Percentiles rank a stretch among this genome's conserved stretches.
These are phyloP conservation scores for Aspergillus sclerotioniger DNA, from an alignment of 495 filamentous ascomycete genomes.

Conservation along the genomic window DNA sequence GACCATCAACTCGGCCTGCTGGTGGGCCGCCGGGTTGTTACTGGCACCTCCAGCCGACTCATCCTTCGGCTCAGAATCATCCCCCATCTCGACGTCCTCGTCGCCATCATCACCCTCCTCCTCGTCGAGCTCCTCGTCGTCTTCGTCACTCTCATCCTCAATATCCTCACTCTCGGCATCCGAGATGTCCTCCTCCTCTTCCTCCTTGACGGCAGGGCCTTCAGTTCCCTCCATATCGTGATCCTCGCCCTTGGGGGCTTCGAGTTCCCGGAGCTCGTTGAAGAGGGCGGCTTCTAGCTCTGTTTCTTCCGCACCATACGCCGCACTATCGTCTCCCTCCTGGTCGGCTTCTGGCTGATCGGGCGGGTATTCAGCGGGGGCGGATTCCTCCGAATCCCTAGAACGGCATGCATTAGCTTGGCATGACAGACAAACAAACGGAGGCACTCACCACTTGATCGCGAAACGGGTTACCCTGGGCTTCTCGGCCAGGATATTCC, in stretches of 20 bases:
- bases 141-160: constrained; percentile 88
- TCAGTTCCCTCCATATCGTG: constrained; percentile 69
- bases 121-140: constrained; percentile 80
- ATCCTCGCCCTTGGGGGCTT: constrained; percentile 58
- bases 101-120: constrained; percentile 68
- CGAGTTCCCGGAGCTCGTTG: constrained; percentile 58
- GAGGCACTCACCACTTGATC: constrained; percentile 84
- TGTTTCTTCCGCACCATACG: constrained; percentile 79
- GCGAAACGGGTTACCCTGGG: constrained; percentile 94
- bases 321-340: constrained; percentile 70
- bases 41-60: constrained; percentile 20
- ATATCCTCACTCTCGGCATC: constrained; percentile 93
- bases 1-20: constrained; percentile 52
- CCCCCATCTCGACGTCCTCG: constrained; percentile 83
- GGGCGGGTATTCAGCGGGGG: constrained; percentile 91
- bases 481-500: constrained; percentile 95
- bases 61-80: constrained; percentile 52
- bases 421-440: neutral
- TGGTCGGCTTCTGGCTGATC: constrained; percentile 95
- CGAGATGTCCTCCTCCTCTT: constrained; percentile 71
- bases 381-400: constrained; percentile 95
- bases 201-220: constrained; percentile 51
- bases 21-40: constrained; percentile 37
- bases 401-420: constrained; percentile 4
- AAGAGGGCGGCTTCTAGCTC: constrained; percentile 52